A percentile compares a stretch with the other conserved stretches of the same genome.
Evolutionary conservation across 1,139 yeast species (phyloP).

Genomic region (Magnusiomyces clavatus): DNA sequence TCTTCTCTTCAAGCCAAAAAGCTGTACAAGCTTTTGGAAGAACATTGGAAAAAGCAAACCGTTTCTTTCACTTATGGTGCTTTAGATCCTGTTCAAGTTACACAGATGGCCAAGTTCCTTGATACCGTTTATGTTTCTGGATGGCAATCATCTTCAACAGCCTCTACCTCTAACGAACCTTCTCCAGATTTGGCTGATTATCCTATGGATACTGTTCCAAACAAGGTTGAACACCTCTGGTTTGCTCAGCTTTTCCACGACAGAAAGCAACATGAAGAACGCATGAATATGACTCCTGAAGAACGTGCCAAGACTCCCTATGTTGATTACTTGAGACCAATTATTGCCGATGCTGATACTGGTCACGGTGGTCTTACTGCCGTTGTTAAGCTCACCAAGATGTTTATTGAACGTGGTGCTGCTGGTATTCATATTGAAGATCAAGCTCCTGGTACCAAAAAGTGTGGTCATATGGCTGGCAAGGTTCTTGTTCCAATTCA

Average conservation of each 20-base stretch:
- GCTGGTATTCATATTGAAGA: conserved; percentile 98
- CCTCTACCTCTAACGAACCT: conserved; percentile 95
- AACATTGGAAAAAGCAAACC: conserved; percentile 67
- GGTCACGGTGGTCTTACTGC: conserved; percentile 99
- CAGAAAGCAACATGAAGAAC: conserved; percentile 88
- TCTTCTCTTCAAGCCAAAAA: conserved; percentile 80
- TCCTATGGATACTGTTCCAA: conserved; percentile 98
- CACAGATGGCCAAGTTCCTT: conserved; percentile 93
- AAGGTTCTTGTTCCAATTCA: conserved; percentile 95
- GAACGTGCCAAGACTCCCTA: conserved; percentile 53
- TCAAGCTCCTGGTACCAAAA: conserved; percentile 98
- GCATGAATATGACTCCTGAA: conserved; percentile 50
- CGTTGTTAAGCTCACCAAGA: conserved; percentile 86
- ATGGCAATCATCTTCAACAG: conserved; percentile 98
- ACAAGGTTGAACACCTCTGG: conserved; percentile 95
- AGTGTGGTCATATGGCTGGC: conserved; percentile 98
- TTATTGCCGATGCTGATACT: conserved; percentile 95
- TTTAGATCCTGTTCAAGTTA: conserved; percentile 88
- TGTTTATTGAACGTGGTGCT: conserved; percentile 97
- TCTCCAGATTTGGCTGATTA: conserved; percentile 98
- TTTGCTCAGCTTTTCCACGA: conserved; percentile 97
- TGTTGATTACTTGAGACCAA: conserved; percentile 85
- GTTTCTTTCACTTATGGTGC: conserved; percentile 94
- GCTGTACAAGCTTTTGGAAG: conserved; percentile 56
- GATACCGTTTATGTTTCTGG: conserved; percentile 94